These are phyloP conservation scores for Paracoccidioides lutzii DNA, from an alignment of 2,329 filamentous ascomycete genomes.

Conservation along the genomic window DNA sequence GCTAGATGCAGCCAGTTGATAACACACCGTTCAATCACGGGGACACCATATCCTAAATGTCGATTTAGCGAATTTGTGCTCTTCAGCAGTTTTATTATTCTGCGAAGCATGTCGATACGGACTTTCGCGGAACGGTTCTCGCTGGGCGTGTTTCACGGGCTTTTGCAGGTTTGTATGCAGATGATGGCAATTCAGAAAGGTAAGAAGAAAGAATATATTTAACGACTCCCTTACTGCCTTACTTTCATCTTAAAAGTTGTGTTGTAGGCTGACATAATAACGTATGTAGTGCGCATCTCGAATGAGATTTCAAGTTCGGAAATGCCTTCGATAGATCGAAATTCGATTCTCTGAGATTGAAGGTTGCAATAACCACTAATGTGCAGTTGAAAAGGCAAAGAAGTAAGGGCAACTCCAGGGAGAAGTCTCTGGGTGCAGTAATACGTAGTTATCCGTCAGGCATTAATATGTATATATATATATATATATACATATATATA, in stretches of 20 bases:
- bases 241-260: neutral
- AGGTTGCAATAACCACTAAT: neutral
- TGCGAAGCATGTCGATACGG: neutral
- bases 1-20: neutral
- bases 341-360: neutral
- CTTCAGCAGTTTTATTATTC: neutral
- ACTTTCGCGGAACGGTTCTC: neutral
- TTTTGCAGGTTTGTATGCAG: neutral
- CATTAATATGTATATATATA: too few relatives aligned
- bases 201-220: neutral
- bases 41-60: neutral
- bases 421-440: neutral
- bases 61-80: neutral
- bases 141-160: neutral
- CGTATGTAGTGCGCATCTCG: neutral
- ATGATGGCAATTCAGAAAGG: neutral
- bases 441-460: neutral
- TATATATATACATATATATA: too few relatives aligned
- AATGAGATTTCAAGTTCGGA: neutral
- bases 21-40: neutral
- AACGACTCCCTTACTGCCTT: neutral
- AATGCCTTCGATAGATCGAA: neutral
- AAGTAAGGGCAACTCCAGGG: too few relatives aligned
- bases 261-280: neutral
- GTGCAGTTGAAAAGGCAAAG: neutral